Conservation (phyloP, 768 basidiomycete species). For the Xanthoconium stramineum region DNA sequence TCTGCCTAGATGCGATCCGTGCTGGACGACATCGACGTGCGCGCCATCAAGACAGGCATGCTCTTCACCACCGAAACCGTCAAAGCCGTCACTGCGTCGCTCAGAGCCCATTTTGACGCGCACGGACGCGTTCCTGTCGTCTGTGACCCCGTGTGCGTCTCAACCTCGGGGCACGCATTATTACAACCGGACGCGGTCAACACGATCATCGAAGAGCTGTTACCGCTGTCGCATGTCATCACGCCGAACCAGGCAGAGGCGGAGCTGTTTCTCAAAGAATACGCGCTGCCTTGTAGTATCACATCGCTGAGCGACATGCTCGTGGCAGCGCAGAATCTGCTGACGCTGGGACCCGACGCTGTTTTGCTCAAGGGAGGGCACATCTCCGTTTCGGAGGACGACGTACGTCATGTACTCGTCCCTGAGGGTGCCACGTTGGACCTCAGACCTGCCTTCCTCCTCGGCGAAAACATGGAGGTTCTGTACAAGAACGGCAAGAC, state of each 20-base stretch:
- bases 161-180: slow-evolving; percentile 82
- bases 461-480: slow-evolving; percentile 63
- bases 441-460: slow-evolving; percentile 44
- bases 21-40: slow-evolving; percentile 65
- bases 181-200: slow-evolving; percentile 64
- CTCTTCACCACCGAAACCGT: slow-evolving; percentile 60
- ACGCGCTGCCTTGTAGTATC: slow-evolving; percentile 33
- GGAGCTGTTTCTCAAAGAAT: slow-evolving; percentile 55
- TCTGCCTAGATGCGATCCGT: slow-evolving; percentile 61
- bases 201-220: slow-evolving; percentile 55
- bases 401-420: slow-evolving; percentile 37
- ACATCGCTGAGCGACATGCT: slow-evolving; percentile 58
- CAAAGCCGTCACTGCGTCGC: slow-evolving; percentile 46
- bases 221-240: slow-evolving; percentile 68
- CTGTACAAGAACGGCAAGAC: slow-evolving; percentile 31
- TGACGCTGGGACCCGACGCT: slow-evolving; percentile 46
- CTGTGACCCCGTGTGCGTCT: slow-evolving; percentile 89
- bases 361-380: slow-evolving; percentile 90
- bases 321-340: slow-evolving; percentile 47
- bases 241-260: slow-evolving; percentile 88
- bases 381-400: slow-evolving; percentile 42
- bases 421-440: slow-evolving; percentile 30
- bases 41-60: slow-evolving; percentile 90
- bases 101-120: slow-evolving; percentile 41
- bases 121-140: slow-evolving; percentile 52